Conservation (phyloP, 805 yeast genomes). For the Pichia insulana region DNA sequence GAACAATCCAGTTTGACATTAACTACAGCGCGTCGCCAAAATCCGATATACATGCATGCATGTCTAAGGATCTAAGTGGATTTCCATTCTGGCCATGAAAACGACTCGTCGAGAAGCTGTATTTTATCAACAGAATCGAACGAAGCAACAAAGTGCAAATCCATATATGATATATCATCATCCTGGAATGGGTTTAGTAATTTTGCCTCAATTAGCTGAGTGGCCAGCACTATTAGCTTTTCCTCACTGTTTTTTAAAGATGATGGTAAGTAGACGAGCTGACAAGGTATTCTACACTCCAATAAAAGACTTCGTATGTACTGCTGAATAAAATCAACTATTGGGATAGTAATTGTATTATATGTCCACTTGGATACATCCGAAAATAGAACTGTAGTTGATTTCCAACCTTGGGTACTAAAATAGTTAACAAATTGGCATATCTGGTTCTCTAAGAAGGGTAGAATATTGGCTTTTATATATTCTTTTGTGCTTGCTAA, state of each 20-base stretch:
- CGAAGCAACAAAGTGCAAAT: background rate
- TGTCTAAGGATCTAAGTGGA: too few relatives aligned
- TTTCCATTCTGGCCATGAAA: background rate
- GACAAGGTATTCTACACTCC: background rate
- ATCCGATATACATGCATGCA: too few relatives aligned
- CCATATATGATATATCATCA: background rate
- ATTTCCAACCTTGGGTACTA: conserved; percentile 1
- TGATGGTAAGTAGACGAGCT: conserved; percentile 4
- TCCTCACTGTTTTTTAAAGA: background rate
- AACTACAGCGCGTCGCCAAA: too few relatives aligned
- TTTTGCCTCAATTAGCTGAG: background rate
- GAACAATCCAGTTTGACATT: too few relatives aligned
- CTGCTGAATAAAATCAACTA: conserved; percentile 23
- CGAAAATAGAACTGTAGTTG: conserved; percentile 4
- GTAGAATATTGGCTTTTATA: background rate
- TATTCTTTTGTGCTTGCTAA: background rate
- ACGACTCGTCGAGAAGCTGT: background rate
- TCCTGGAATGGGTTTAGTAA: background rate
- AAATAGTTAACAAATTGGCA: background rate
- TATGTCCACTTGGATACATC: conserved; percentile 13
- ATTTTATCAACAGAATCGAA: background rate
- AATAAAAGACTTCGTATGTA: conserved; percentile 14
- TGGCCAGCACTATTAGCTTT: background rate
- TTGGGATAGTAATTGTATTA: conserved; percentile 12
- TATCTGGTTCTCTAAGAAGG: background rate